Evolutionary conservation across 768 basidiomycete genomes (phyloP).

Genomic region (Leccinum disarticulatum): DNA sequence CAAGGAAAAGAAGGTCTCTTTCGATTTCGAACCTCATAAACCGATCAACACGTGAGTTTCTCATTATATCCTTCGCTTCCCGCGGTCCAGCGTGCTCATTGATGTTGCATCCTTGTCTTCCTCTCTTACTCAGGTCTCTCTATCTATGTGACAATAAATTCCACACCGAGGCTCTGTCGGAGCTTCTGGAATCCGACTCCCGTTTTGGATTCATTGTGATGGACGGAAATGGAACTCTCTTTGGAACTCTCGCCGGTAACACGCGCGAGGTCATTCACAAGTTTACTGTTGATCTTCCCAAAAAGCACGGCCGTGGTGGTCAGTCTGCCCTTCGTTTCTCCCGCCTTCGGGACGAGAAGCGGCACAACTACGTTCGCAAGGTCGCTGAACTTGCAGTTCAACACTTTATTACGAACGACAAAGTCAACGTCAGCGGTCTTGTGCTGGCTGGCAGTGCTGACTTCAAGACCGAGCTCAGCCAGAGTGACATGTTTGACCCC

Average conservation of each 20-base stretch:
- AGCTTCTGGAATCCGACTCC: slow-evolving; percentile 94
- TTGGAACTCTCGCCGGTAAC: slow-evolving; percentile 94
- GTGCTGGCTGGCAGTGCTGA: slow-evolving; percentile 97
- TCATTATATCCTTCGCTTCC: background rate
- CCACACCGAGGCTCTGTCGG: slow-evolving; percentile 96
- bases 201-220: slow-evolving; percentile 99
- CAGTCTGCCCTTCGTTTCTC: slow-evolving; percentile 99
- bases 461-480: slow-evolving; percentile 97
- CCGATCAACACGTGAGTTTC: slow-evolving; percentile 91
- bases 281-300: slow-evolving; percentile 97
- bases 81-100: background rate
- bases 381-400: slow-evolving; percentile 97
- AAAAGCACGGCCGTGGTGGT: slow-evolving; percentile 99
- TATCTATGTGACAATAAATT: slow-evolving; percentile 99
- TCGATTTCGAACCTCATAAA: slow-evolving; percentile 98
- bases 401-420: slow-evolving; percentile 97
- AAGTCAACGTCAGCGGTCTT: slow-evolving; percentile 95
- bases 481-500: slow-evolving; percentile 94
- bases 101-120: background rate
- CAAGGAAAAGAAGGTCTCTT: slow-evolving; percentile 99
- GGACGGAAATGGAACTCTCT: slow-evolving; percentile 98
- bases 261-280: slow-evolving; percentile 97
- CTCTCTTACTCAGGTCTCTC: slow-evolving; percentile 62
- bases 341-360: slow-evolving; percentile 97
- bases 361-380: slow-evolving; percentile 99